phyloP scores from a whole-genome alignment of 2,329 filamentous ascomycete genomes.

The Cladosporium sp. region DNA sequence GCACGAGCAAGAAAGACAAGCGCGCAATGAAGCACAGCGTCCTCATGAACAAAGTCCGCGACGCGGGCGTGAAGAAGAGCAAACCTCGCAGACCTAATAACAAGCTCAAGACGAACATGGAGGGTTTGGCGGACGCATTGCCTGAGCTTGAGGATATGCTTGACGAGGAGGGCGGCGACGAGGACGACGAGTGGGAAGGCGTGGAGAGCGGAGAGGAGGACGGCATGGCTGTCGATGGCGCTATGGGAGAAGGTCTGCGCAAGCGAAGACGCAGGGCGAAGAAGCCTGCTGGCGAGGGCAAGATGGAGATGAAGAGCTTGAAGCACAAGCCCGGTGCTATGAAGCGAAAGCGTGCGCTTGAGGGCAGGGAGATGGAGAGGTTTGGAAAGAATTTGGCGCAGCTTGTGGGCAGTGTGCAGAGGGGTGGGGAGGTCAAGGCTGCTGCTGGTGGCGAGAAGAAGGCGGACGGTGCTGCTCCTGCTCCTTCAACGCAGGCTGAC shows the following conservation, averaged over 20 bases:
- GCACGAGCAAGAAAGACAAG: slow-evolving; percentile 77
- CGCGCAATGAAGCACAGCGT: slow-evolving; percentile 73
- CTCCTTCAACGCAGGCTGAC: slow-evolving; percentile 45
- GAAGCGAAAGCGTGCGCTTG: slow-evolving; percentile 76
- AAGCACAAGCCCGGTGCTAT: slow-evolving; percentile 72
- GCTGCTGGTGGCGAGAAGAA: slow-evolving; percentile 17
- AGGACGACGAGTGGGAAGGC: slow-evolving; percentile 41
- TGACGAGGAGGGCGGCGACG: slow-evolving; percentile 35
- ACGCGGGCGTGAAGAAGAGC: slow-evolving; percentile 65
- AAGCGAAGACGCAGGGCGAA: slow-evolving; percentile 14
- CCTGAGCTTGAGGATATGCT: slow-evolving; percentile 48
- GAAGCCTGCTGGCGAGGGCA: slow-evolving; percentile 46
- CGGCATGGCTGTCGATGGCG: slow-evolving; percentile 13
- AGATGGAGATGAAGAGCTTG: slow-evolving; percentile 70
- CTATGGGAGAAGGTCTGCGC: slow-evolving; percentile 14
- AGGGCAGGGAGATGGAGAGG: slow-evolving; percentile 74
- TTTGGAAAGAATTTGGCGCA: slow-evolving; percentile 81
- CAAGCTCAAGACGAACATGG: slow-evolving; percentile 72
- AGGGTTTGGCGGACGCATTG: slow-evolving; percentile 74
- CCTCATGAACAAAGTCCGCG: slow-evolving; percentile 52
- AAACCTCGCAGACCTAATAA: slow-evolving; percentile 25
- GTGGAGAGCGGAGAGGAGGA: slow-evolving; percentile 27
- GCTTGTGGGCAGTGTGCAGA: slow-evolving; percentile 41
- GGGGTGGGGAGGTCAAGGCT: slow-evolving; percentile 9
- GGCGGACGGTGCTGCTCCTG: slow-evolving; percentile 6